Evolutionary conservation across 192 early-diverging fungal species (phyloP), one percentile per base, ranked within the genome.

Genomic region (Backusella mclennaniae): DNA sequence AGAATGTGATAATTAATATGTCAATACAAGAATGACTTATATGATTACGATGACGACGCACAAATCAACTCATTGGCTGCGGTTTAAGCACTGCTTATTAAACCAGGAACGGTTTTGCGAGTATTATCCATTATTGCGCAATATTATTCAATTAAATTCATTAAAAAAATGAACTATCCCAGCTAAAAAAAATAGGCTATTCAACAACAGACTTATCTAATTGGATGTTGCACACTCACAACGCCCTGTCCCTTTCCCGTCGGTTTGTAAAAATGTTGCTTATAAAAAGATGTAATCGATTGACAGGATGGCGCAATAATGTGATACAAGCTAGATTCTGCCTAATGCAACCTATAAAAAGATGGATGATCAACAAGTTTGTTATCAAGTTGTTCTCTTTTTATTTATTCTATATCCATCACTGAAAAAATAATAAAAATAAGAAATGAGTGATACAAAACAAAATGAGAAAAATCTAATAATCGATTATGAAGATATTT

Each of bases 401-500:
- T 21, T 56, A 56, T 56, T 56, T 26, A 11, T 59, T 59, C 53
- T 59, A 7, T 21, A 4, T 63, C 8, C 12, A 29, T 63, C 3
- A 29, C 56, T 12, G 21, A 14, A 26, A 29, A 56, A 56, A 33
- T 33, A 33, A 33, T 33, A 2, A 4, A 23, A 9, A 53, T 6
- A 26, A 4, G 14, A 29, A 63, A 63, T 63, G 56, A 63, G 26
- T 5, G 23, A 26, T 63, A 12, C 23, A 9, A 29, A 63, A 63
- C 4, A 26, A 12, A 63, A 63, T 29, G 26, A 63, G 19, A 26
- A 23, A 17, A 21, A 38, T 23, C 67, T 82, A 35, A 49, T 82
- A 15, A 73, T 83, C 46, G 82, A 84, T 39, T 79, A 84, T 49
- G 73, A 80, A 42, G 9, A 76, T 35, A 38, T 35, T 7, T 71